These are phyloP conservation scores for Combretum micranthum DNA, from an alignment of 345 rosid genomes.

Conservation along the genomic window DNA sequence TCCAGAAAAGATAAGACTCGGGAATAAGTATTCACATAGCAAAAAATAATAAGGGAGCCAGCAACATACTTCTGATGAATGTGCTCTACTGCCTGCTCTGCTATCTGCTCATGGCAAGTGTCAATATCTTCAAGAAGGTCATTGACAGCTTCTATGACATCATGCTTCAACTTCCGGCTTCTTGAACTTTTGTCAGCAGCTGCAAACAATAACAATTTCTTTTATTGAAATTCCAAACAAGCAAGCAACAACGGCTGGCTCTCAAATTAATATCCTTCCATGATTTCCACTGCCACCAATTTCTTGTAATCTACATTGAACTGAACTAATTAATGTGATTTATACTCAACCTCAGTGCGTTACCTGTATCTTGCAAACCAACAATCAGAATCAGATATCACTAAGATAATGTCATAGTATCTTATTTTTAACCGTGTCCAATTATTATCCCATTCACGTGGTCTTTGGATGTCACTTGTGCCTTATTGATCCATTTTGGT, in stretches of 20 bases:
- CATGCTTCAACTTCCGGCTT: conserved; percentile 89
- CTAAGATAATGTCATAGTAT: no score
- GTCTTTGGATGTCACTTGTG: no score
- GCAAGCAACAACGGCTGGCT: background rate
- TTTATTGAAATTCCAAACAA: conserved; percentile 10
- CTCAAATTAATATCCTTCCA: background rate
- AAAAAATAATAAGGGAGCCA: conserved; percentile 3
- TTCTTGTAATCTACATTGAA: no score
- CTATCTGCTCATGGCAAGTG: conserved; percentile 95
- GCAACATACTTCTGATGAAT: conserved; percentile 86
- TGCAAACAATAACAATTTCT: conserved; percentile 23
- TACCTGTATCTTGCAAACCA: no score
- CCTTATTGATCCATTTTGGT: no score
- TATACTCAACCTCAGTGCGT: no score
- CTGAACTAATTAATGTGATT: no score
- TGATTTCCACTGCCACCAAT: background rate
- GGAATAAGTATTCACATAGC: background rate
- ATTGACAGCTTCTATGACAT: conserved; percentile 92
- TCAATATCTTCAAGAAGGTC: conserved; percentile 83
- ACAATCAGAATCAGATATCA: no score
- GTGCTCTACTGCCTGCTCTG: conserved; percentile 99
- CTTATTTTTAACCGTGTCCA: no score
- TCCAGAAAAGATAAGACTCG: background rate
- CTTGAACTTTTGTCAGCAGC: conserved; percentile 94
- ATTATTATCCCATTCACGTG: no score